Evolutionary conservation across 148 eudicot genomes (phyloP).

Genomic region (Fagopyrum homotropicum): DNA sequence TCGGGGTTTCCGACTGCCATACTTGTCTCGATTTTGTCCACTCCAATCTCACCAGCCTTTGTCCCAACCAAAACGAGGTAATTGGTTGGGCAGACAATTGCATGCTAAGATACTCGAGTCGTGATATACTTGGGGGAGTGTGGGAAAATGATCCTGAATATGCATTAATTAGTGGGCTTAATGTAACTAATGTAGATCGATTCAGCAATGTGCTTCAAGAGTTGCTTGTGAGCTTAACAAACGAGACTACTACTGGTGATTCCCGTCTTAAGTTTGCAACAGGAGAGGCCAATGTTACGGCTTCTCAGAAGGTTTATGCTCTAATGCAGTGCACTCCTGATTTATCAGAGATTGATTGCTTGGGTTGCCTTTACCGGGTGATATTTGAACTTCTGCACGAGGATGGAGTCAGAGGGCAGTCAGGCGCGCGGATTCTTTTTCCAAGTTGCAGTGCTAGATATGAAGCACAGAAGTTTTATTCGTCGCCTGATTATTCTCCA

Average conservation of each 20-base stretch:
- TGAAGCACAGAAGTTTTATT: neutral
- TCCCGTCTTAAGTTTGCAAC: too few relatives aligned
- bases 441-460: neutral
- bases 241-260: too few relatives aligned
- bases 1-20: constrained; percentile 9
- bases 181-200: too few relatives aligned
- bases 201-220: too few relatives aligned
- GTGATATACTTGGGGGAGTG: neutral
- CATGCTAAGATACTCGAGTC: constrained; percentile 15
- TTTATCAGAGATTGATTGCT: too few relatives aligned
- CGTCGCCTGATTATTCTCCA: neutral
- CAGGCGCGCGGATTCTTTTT: neutral
- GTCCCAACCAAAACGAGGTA: constrained; percentile 19
- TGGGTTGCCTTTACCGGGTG: neutral
- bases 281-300: too few relatives aligned
- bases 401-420: neutral
- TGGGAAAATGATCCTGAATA: neutral
- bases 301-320: too few relatives aligned
- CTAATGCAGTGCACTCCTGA: too few relatives aligned
- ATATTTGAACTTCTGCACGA: neutral
- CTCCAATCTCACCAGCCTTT: constrained; percentile 3
- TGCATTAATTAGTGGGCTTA: neutral
- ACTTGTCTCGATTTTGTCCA: constrained; percentile 13
- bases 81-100: constrained; percentile 21
- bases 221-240: too few relatives aligned